Evolutionary conservation across 345 rosid species (phyloP), one percentile per base, ranked within the genome.

Genomic region (Gossypium australe): DNA sequence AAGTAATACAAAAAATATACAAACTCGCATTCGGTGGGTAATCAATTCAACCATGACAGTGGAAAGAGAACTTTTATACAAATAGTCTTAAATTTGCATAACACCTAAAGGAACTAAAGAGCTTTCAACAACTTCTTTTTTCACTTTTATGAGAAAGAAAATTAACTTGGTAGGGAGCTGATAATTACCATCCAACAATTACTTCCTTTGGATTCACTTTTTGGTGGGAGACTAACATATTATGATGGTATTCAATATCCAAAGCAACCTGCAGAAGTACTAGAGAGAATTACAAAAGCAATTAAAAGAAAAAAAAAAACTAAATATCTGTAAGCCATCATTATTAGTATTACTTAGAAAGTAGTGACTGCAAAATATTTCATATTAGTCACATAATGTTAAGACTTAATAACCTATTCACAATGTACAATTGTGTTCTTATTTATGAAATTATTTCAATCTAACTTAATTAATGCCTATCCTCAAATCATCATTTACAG

Each of bases 131-230:
- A 66, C 24, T 7, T 10, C n/a, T 13, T 18, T 16, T 29, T 57
- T 43, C 13, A 48, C 17, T 43, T 24, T 12, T 8, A 47, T 11
- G 34, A 20, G 0, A 44, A 52, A 27, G 17, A 76, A 2, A 29
- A 22, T 4, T 59, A 67, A 59, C 8, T 57, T 43, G 27, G 70
- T 20, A 34, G 66, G 47, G 51, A 48, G 22, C 57, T 12, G 38
- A 74, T 52, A 84, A 47, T 77, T 89, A 96, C 99, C 99, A 96
- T 89, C 97, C 99, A 55, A 93, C 97, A 75, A 96, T 96, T 48
- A 84, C 89, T 85, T 96, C 98, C 83, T 93, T 94, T 0, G 99
- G 98, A 76, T 96, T 96, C 76, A 96, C 98, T 79, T 93, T 95
- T 18, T 84, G 86, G 75, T 92, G 98, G 16, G 99, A 91, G 53